phyloP scores from a whole-genome alignment of 208 protist genomes.

The Leishmania tropica region DNA sequence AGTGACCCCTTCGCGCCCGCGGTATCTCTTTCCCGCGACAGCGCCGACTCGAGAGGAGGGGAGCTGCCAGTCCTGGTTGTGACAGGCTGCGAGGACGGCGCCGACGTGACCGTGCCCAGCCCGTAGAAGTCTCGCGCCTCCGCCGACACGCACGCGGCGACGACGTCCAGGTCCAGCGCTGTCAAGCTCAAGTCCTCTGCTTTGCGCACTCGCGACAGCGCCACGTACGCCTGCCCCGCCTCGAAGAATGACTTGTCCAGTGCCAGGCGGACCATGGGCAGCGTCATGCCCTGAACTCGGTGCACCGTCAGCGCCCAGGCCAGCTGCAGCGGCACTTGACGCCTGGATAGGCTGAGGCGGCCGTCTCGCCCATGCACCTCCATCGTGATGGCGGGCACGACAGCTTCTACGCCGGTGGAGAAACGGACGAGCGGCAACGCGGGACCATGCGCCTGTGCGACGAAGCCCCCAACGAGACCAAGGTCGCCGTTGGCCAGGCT shows the following conservation, averaged over 20 bases:
- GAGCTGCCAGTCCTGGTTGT: neutral
- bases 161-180: slow-evolving; percentile 26
- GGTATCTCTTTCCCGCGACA: neutral
- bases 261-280: slow-evolving; percentile 54
- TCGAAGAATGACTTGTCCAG: slow-evolving; percentile 69
- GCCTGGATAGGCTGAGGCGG: slow-evolving; percentile 40
- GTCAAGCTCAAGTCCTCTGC: slow-evolving; percentile 44
- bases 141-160: slow-evolving; percentile 8
- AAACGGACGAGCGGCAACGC: slow-evolving; percentile 69
- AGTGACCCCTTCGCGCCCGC: neutral
- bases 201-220: slow-evolving; percentile 59
- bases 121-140: slow-evolving; percentile 35
- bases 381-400: slow-evolving; percentile 52
- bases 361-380: slow-evolving; percentile 36
- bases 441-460: slow-evolving; percentile 25
- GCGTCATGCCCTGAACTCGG: slow-evolving; percentile 94
- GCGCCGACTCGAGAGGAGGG: neutral
- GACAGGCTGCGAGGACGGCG: neutral
- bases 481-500: slow-evolving; percentile 41
- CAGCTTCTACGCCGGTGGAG: slow-evolving; percentile 38
- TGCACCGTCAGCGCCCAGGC: slow-evolving; percentile 96
- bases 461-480: slow-evolving; percentile 37
- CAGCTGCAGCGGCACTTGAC: slow-evolving; percentile 91
- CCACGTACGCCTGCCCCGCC: slow-evolving; percentile 79
- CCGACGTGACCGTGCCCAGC: neutral